Evolutionary conservation across 352 stramenopile species (phyloP).

Genomic region (Blastocystis hominis): DNA sequence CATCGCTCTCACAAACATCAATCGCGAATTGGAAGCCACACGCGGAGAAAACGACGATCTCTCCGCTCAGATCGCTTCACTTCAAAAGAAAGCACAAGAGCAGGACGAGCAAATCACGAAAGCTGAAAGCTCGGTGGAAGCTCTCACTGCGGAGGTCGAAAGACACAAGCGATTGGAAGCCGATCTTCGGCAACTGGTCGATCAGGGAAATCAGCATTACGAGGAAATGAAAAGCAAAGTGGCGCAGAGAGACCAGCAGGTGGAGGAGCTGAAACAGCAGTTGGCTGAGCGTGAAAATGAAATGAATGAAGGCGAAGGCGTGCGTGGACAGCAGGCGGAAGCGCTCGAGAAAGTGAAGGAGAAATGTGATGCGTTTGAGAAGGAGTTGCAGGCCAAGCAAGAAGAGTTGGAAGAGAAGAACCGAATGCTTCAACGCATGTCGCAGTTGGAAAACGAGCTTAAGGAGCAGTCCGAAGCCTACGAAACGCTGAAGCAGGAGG

Average conservation of each 20-base stretch:
- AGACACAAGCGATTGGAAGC: constrained; percentile 7
- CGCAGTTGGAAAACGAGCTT: not conserved
- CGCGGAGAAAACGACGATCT: constrained; percentile 21
- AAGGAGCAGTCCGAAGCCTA: not conserved
- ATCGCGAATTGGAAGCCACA: constrained; percentile 4
- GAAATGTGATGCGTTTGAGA: not conserved
- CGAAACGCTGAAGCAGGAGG: not conserved
- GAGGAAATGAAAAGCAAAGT: not conserved
- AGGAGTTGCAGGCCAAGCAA: not conserved
- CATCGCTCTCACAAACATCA: not conserved
- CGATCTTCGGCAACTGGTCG: not conserved
- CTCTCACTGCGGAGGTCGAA: constrained; percentile 12
- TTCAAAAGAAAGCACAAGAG: not conserved
- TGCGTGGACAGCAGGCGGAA: not conserved
- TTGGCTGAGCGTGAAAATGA: not conserved
- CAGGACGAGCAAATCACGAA: not conserved
- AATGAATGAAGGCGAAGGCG: not conserved
- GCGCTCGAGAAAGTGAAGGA: not conserved
- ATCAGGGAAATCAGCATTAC: not conserved
- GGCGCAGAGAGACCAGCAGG: not conserved
- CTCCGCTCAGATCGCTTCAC: not conserved
- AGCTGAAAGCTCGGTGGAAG: not conserved
- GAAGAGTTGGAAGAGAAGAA: not conserved
- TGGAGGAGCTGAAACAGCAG: not conserved
- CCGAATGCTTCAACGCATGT: not conserved